phyloP scores from a whole-genome alignment of 2,329 filamentous ascomycete species.

The Botryosphaeria dothidea region DNA sequence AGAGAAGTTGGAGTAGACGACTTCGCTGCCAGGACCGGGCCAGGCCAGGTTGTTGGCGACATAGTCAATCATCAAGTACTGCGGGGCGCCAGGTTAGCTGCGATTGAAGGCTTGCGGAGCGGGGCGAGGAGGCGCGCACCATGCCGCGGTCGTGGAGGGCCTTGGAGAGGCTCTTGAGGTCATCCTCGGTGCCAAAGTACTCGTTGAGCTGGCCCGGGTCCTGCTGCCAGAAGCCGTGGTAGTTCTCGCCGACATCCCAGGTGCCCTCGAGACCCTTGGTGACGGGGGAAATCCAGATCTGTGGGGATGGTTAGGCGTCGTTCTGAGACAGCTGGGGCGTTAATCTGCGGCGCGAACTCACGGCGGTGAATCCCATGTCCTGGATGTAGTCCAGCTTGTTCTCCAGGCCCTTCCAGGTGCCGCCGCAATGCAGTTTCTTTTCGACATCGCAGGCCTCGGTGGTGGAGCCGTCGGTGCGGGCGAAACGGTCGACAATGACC shows the following conservation, averaged over 20 bases:
- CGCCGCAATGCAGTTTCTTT: slow-evolving; percentile 49
- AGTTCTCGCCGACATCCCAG: slow-evolving; percentile 42
- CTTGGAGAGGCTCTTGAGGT: slow-evolving; percentile 48
- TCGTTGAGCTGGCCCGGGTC: slow-evolving; percentile 51
- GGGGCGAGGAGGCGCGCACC: slow-evolving; percentile 39
- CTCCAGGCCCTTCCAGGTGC: slow-evolving; percentile 52
- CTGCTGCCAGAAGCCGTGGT: slow-evolving; percentile 54
- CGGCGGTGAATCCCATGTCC: slow-evolving; percentile 50
- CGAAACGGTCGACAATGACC: slow-evolving; percentile 37
- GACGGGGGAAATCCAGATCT: slow-evolving; percentile 47
- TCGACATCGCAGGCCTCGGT: slow-evolving; percentile 32
- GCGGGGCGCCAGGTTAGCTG: slow-evolving; percentile 23
- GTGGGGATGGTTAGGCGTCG: not conserved
- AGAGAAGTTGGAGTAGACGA: slow-evolving; percentile 25
- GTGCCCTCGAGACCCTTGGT: slow-evolving; percentile 28
- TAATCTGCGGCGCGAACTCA: not conserved
- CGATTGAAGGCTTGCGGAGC: not conserved
- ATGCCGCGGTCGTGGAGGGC: slow-evolving; percentile 44
- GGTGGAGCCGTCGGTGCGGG: slow-evolving; percentile 30
- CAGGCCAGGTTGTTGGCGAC: slow-evolving; percentile 51
- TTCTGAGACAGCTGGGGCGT: not conserved
- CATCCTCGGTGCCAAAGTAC: slow-evolving; percentile 50
- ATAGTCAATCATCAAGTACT: slow-evolving; percentile 55
- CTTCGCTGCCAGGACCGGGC: slow-evolving; percentile 24
- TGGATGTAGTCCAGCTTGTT: slow-evolving; percentile 54